A percentile compares a stretch with the other conserved stretches of the same genome.
Evolutionary conservation across 2,329 filamentous ascomycete genomes (phyloP).

Genomic region (Aspergillus eucalypticola): DNA sequence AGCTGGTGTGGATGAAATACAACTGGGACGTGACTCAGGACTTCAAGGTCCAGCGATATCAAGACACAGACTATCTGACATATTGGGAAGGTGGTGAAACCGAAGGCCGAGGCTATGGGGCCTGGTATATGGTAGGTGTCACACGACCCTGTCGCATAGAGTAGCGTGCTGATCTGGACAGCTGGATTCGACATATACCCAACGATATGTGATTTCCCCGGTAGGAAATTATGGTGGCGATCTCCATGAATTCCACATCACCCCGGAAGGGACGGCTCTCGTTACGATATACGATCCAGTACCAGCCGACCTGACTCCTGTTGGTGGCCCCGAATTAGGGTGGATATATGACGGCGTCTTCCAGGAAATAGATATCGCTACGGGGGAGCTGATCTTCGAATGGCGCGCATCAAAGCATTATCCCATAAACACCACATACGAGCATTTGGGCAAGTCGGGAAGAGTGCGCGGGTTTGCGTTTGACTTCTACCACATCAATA

Average conservation of each 20-base stretch:
- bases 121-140: constrained; percentile 29
- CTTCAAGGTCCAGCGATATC: constrained; percentile 29
- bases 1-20: constrained; percentile 30
- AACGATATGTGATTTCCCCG: constrained; percentile 21
- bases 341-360: constrained; percentile 36
- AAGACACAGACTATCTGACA: constrained; percentile 26
- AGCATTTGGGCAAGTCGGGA: constrained; percentile 12
- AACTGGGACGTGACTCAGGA: constrained; percentile 28
- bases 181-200: constrained; percentile 29
- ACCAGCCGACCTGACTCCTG: constrained; percentile 27
- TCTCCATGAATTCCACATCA: constrained; percentile 39
- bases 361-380: constrained; percentile 39
- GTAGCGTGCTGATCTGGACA: constrained; percentile 7
- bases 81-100: constrained; percentile 30
- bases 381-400: constrained; percentile 36
- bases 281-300: constrained; percentile 33
- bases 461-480: constrained; percentile 36
- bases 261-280: constrained; percentile 31
- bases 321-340: constrained; percentile 30
- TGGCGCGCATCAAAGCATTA: constrained; percentile 41
- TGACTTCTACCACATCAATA: constrained; percentile 62
- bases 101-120: constrained; percentile 22
- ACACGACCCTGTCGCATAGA: background rate
- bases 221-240: constrained; percentile 28
- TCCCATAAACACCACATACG: constrained; percentile 25